These are phyloP conservation scores for Ogataea polymorpha DNA, from an alignment of 805 yeast genomes.

Conservation along the genomic window DNA sequence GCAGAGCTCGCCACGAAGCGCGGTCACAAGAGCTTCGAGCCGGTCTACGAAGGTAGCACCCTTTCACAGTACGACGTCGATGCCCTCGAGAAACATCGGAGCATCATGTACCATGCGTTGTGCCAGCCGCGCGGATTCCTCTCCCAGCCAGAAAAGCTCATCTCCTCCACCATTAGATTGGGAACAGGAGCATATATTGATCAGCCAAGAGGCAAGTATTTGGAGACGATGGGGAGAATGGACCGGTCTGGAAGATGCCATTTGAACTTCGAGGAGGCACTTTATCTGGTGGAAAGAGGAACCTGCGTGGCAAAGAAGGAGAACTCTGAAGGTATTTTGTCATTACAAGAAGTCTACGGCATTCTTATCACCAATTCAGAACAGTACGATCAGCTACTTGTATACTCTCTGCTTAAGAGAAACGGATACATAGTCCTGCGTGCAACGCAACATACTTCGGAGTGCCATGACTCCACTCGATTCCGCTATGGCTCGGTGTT, in stretches of 20 bases:
- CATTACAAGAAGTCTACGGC: constrained; percentile 63
- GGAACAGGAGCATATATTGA: constrained; percentile 30
- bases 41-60: constrained; percentile 30
- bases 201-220: constrained; percentile 65
- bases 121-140: constrained; percentile 44
- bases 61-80: constrained; percentile 28
- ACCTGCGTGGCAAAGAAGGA: constrained; percentile 34
- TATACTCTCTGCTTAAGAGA: constrained; percentile 71
- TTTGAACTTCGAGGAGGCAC: constrained; percentile 62
- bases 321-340: constrained; percentile 37
- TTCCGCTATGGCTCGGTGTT: constrained; percentile 39
- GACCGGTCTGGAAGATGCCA: constrained; percentile 45
- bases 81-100: constrained; percentile 49
- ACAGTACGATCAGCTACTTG: constrained; percentile 54
- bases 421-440: constrained; percentile 67
- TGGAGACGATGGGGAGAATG: constrained; percentile 67
- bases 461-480: constrained; percentile 58
- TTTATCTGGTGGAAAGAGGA: constrained; percentile 83
- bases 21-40: constrained; percentile 85
- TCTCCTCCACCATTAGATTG: constrained; percentile 29
- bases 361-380: constrained; percentile 38
- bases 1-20: constrained; percentile 42
- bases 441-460: too few species aligned
- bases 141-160: constrained; percentile 17
- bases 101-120: constrained; percentile 73